Evolutionary conservation across 306 rosid genomes (phyloP).

Genomic region (Myrica gale): DNA sequence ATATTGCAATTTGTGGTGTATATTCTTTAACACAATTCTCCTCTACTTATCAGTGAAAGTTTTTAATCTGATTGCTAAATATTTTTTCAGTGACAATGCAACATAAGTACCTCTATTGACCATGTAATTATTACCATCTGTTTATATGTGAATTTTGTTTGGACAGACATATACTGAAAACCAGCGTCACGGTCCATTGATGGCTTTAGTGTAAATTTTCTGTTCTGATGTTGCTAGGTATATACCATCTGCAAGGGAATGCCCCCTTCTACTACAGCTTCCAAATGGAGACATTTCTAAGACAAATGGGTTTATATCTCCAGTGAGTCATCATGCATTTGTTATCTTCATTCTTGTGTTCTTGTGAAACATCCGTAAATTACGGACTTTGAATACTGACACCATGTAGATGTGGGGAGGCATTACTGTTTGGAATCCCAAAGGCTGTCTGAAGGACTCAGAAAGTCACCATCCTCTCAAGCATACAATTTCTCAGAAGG

Average conservation of each 20-base stretch:
- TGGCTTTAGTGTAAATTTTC: conserved; percentile 21
- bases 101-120: neutral
- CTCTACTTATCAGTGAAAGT: neutral
- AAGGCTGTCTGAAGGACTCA: conserved; percentile 48
- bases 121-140: neutral
- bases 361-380: conserved; percentile 14
- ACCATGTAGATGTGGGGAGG: conserved; percentile 96
- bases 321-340: conserved; percentile 53
- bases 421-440: conserved; percentile 81
- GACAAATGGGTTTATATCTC: conserved; percentile 94
- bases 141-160: neutral
- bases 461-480: conserved; percentile 51
- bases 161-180: neutral
- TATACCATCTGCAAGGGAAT: conserved; percentile 77
- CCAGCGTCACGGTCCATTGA: neutral
- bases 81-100: neutral
- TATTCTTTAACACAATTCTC: conserved; percentile 52
- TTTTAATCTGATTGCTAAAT: neutral
- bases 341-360: conserved; percentile 9
- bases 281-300: conserved; percentile 75
- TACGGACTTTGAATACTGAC: conserved; percentile 25
- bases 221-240: conserved; percentile 55
- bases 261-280: conserved; percentile 86
- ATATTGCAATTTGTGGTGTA: conserved; percentile 98
- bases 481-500: conserved; percentile 60